Evolutionary conservation across 805 yeast species (phyloP).

Genomic region (Monosporozyma yasuniensis): DNA sequence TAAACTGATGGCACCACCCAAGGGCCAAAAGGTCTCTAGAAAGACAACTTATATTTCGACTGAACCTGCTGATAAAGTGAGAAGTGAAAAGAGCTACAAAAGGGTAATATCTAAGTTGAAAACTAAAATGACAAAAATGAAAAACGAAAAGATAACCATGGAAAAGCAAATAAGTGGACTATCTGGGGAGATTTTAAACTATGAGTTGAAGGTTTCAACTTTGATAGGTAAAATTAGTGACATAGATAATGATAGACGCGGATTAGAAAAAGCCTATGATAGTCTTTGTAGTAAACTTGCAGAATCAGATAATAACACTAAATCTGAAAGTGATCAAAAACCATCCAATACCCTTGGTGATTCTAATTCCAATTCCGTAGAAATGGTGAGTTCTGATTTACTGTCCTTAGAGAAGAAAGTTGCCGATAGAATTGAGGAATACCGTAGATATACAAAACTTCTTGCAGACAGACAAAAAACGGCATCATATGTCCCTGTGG

Average conservation of each 20-base stretch:
- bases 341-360: too few species aligned
- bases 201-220: slow-evolving; percentile 16
- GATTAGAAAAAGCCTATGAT: slow-evolving; percentile 1
- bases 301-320: background rate
- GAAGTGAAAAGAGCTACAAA: background rate
- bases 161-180: slow-evolving; percentile 3
- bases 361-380: too few species aligned
- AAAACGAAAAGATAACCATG: background rate
- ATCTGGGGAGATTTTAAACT: slow-evolving; percentile 15
- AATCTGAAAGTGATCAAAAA: background rate
- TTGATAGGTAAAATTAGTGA: slow-evolving; percentile 11
- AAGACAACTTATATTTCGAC: too few species aligned
- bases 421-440: slow-evolving; percentile 1
- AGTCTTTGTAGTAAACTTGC: slow-evolving; percentile 1
- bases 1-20: too few species aligned
- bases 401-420: background rate
- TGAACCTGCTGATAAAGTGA: background rate
- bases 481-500: background rate
- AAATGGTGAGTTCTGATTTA: background rate
- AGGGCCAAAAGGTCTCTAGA: too few species aligned
- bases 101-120: background rate
- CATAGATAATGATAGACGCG: background rate
- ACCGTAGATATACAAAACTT: background rate
- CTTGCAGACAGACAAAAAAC: background rate
- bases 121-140: background rate